Evolutionary conservation across 2,329 filamentous ascomycete genomes (phyloP).

Genomic region (Rutstroemia sp.): DNA sequence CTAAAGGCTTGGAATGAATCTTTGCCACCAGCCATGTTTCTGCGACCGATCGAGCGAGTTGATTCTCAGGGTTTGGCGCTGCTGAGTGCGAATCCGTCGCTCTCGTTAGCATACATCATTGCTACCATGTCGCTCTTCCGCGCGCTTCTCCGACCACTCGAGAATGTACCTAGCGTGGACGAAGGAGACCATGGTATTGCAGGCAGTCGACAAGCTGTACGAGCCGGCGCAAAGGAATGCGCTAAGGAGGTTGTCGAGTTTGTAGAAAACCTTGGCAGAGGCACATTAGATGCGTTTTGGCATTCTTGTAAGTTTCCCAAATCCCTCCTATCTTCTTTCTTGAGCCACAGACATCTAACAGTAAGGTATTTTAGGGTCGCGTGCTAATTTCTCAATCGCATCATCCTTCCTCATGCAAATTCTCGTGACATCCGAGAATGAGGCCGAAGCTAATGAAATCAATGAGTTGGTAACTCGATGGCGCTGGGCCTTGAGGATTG

Average conservation of each 20-base stretch:
- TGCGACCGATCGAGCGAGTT: slow-evolving; percentile 18
- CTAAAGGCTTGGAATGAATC: slow-evolving; percentile 30
- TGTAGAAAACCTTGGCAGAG: slow-evolving; percentile 24
- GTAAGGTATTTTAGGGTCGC: slow-evolving; percentile 22
- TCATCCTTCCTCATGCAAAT: slow-evolving; percentile 29
- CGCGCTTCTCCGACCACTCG: slow-evolving; percentile 28
- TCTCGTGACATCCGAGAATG: slow-evolving; percentile 22
- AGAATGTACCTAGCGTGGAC: slow-evolving; percentile 21
- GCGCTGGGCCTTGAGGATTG: slow-evolving; percentile 27
- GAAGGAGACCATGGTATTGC: slow-evolving; percentile 15
- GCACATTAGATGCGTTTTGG: slow-evolving; percentile 27
- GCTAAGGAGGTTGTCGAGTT: slow-evolving; percentile 29
- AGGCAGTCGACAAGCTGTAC: slow-evolving; percentile 19
- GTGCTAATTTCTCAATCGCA: slow-evolving; percentile 29
- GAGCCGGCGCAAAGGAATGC: slow-evolving; percentile 26
- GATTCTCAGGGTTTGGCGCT: slow-evolving; percentile 20
- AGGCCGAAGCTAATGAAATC: slow-evolving; percentile 24
- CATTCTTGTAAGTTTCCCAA: slow-evolving; percentile 23
- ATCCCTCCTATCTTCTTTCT: neutral
- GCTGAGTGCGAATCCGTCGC: slow-evolving; percentile 27
- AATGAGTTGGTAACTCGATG: slow-evolving; percentile 24
- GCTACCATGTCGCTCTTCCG: slow-evolving; percentile 31
- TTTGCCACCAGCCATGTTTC: slow-evolving; percentile 21
- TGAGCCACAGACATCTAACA: neutral
- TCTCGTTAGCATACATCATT: slow-evolving; percentile 30